phyloP scores from a whole-genome alignment of 768 basidiomycete genomes.

The Termitomyces sp. region DNA sequence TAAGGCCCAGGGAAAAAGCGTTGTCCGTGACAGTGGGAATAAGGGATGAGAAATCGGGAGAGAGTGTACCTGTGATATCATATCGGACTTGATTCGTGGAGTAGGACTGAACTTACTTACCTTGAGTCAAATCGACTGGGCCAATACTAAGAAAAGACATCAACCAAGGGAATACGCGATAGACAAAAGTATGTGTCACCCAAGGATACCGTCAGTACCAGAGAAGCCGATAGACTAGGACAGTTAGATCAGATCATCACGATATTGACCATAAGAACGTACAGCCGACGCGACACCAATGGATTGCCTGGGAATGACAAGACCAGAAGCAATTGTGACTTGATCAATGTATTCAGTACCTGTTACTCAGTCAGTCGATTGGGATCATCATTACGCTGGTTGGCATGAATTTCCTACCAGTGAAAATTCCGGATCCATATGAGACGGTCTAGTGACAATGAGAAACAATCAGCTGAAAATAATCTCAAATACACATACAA shows the following conservation, averaged over 20 bases:
- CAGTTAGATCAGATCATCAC: neutral
- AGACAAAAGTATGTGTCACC: no score
- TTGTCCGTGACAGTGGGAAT: conserved; percentile 60
- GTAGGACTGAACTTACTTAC: conserved; percentile 15
- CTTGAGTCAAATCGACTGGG: conserved; percentile 46
- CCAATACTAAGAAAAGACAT: conserved; percentile 42
- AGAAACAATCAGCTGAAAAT: neutral
- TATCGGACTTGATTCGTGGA: neutral
- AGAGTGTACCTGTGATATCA: conserved; percentile 24
- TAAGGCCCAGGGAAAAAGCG: conserved; percentile 33
- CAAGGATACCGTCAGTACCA: neutral
- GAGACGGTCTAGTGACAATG: conserved; percentile 33
- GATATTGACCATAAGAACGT: neutral
- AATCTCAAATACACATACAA: conserved; percentile 31
- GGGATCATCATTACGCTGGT: neutral
- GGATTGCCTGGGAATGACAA: conserved; percentile 51
- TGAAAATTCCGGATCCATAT: conserved; percentile 59
- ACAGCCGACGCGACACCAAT: conserved; percentile 52
- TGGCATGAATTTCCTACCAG: conserved; percentile 26
- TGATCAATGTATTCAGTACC: conserved; percentile 45
- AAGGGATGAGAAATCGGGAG: conserved; percentile 11
- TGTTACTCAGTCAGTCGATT: conserved; percentile 4
- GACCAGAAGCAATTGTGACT: conserved; percentile 43
- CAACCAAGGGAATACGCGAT: neutral
- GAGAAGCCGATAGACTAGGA: conserved; percentile 32